phyloP scores from a whole-genome alignment of 345 rosid species.

The Moricandia arvensis region DNA sequence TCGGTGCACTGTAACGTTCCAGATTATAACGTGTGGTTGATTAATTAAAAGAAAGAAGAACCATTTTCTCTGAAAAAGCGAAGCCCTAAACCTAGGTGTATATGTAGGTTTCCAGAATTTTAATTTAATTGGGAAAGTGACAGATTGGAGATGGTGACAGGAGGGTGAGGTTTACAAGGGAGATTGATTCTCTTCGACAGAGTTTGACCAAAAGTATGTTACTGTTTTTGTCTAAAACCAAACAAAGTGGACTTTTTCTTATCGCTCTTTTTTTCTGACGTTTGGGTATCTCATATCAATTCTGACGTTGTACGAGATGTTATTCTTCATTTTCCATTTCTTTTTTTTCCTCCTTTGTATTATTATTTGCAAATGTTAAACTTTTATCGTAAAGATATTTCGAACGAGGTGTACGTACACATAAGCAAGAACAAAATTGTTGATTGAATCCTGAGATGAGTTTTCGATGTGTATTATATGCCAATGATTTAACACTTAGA shows the following conservation, averaged over 20 bases:
- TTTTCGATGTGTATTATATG: not conserved
- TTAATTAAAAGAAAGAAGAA: not conserved
- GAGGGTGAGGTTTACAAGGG: slow-evolving; percentile 25
- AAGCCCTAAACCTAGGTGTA: slow-evolving; percentile 39
- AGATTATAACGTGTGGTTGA: slow-evolving; percentile 11
- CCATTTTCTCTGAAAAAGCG: slow-evolving; percentile 15
- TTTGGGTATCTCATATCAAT: slow-evolving; percentile 7
- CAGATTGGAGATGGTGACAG: slow-evolving; percentile 24
- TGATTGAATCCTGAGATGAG: not conserved
- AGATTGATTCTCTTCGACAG: slow-evolving; percentile 29
- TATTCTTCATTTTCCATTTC: slow-evolving; percentile 3
- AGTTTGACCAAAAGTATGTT: slow-evolving; percentile 41
- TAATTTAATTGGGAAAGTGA: slow-evolving; percentile 26
- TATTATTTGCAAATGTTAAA: not conserved
- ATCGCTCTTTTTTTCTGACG: not conserved
- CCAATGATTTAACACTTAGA: not conserved
- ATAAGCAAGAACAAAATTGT: not conserved
- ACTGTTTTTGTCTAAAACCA: slow-evolving; percentile 38
- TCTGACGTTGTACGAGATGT: slow-evolving; percentile 29
- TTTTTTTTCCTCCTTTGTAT: not conserved
- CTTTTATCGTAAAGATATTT: not conserved
- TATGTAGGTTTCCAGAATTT: slow-evolving; percentile 31
- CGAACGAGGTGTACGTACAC: not conserved
- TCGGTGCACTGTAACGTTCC: slow-evolving; percentile 52
- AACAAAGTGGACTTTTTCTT: slow-evolving; percentile 31